Evolutionary conservation across 257 asterid species (phyloP).

Genomic region (Salvia hispanica): DNA sequence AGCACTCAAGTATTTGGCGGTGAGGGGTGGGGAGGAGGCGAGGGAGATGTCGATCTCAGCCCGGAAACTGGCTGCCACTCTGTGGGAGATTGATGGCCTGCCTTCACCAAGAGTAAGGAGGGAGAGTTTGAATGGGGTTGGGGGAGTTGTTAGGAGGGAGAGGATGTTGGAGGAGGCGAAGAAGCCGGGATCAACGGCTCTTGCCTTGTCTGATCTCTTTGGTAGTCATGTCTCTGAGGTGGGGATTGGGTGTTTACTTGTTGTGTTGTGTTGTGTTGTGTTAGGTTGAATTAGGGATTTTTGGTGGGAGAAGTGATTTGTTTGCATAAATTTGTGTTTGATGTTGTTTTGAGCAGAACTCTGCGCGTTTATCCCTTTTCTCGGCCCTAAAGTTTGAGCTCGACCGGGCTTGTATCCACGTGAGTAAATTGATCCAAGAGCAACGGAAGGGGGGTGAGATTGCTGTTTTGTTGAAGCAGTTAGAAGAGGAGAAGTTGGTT

Average conservation of each 20-base stretch:
- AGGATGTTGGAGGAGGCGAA: slow-evolving; percentile 47
- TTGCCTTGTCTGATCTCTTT: slow-evolving; percentile 58
- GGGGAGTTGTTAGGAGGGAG: slow-evolving; percentile 44
- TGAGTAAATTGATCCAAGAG: slow-evolving; percentile 60
- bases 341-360: slow-evolving; percentile 43
- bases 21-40: slow-evolving; percentile 46
- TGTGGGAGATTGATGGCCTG: slow-evolving; percentile 83
- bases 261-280: slow-evolving; percentile 20
- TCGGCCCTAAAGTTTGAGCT: slow-evolving; percentile 77
- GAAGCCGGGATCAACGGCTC: slow-evolving; percentile 50
- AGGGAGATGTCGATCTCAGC: slow-evolving; percentile 70
- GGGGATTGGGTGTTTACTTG: slow-evolving; percentile 43
- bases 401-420: slow-evolving; percentile 55
- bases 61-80: slow-evolving; percentile 74
- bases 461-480: slow-evolving; percentile 52
- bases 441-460: slow-evolving; percentile 52
- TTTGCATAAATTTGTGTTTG: slow-evolving; percentile 16
- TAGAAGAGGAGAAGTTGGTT: slow-evolving; percentile 63
- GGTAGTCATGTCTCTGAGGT: slow-evolving; percentile 67
- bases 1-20: slow-evolving; percentile 46
- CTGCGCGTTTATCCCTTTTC: slow-evolving; percentile 63
- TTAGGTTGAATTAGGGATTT: slow-evolving; percentile 10
- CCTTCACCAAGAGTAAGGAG: slow-evolving; percentile 51
- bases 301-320: slow-evolving; percentile 22
- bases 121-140: slow-evolving; percentile 45